phyloP scores from a whole-genome alignment of 345 rosid genomes.

The Salix purpurea region DNA sequence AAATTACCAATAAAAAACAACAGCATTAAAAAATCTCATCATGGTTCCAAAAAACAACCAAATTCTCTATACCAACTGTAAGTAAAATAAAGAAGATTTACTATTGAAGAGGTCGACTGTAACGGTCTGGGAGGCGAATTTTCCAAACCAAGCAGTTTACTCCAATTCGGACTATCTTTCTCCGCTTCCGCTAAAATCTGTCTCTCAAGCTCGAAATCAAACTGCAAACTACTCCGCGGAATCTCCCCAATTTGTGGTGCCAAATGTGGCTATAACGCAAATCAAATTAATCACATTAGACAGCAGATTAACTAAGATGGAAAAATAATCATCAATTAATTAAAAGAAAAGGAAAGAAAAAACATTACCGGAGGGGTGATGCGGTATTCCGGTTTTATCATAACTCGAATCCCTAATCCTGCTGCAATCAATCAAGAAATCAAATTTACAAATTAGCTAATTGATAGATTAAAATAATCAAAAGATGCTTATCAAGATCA shows the following conservation, averaged over 20 bases:
- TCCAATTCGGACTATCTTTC: conserved; percentile 68
- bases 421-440: conserved; percentile 36
- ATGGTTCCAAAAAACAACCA: background rate
- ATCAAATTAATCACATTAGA: background rate
- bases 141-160: conserved; percentile 61
- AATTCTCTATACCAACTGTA: background rate
- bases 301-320: background rate
- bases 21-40: too few species aligned
- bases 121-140: conserved; percentile 49
- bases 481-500: too few species aligned
- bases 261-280: conserved; percentile 60
- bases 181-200: conserved; percentile 68
- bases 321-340: background rate
- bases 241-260: conserved; percentile 54
- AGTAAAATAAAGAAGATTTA: conserved; percentile 14
- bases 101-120: conserved; percentile 46
- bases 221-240: conserved; percentile 72
- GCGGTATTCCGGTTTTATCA: conserved; percentile 71
- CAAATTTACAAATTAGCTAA: background rate
- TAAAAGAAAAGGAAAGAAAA: conserved; percentile 5
- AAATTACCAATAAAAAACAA: too few species aligned
- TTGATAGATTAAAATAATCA: background rate
- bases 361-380: conserved; percentile 67
- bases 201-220: conserved; percentile 69
- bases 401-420: conserved; percentile 71